Evolutionary conservation across 495 filamentous ascomycete genomes (phyloP).

Genomic region (Neurospora terricola): DNA sequence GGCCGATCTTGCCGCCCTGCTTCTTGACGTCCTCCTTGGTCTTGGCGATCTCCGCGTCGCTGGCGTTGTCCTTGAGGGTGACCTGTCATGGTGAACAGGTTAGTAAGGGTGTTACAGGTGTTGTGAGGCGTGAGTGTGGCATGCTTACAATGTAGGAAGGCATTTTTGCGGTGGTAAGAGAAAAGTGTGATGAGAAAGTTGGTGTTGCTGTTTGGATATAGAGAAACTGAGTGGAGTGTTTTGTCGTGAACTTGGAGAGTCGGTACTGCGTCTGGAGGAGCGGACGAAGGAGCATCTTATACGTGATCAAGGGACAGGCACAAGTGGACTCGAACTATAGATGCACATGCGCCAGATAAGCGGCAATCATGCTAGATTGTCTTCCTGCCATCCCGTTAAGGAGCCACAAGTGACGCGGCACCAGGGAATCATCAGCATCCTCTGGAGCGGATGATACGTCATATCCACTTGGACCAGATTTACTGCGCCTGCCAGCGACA

Average conservation of each 20-base stretch:
- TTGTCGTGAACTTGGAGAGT: background rate
- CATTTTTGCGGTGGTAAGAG: conserved; percentile 37
- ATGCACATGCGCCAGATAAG: background rate
- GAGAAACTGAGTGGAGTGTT: background rate
- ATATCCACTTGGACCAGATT: background rate
- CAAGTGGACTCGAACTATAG: background rate
- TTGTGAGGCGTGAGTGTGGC: background rate
- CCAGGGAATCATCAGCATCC: background rate
- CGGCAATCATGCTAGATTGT: background rate
- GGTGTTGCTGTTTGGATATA: background rate
- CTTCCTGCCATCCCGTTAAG: background rate
- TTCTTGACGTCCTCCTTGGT: conserved; percentile 60
- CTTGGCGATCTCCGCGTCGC: conserved; percentile 53
- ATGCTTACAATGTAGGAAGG: conserved; percentile 59
- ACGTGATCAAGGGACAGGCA: background rate
- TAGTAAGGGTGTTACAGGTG: background rate
- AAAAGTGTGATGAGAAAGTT: background rate
- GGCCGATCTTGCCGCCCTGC: conserved; percentile 70
- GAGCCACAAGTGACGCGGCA: background rate
- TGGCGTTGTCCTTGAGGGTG: conserved; percentile 60
- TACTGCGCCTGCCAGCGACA: background rate
- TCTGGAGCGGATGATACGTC: background rate
- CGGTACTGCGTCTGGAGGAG: background rate
- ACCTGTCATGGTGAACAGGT: conserved; percentile 42
- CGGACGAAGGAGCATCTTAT: background rate